Conservation (phyloP, 768 basidiomycete species). For the Chalciporus chontae region DNA sequence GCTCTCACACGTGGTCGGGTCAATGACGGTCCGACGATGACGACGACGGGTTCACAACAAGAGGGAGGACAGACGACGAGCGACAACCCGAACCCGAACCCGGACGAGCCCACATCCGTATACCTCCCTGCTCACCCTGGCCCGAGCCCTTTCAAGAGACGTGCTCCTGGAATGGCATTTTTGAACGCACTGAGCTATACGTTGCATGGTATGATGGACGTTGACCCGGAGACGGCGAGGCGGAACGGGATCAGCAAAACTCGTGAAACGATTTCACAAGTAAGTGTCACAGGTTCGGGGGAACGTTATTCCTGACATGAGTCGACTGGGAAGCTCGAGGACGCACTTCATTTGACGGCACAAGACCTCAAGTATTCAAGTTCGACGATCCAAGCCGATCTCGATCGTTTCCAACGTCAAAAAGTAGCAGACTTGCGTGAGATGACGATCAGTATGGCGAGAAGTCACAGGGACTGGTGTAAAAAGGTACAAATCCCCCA, state of each 20-base stretch:
- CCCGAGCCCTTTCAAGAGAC: conserved; percentile 59
- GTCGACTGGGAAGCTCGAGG: conserved; percentile 71
- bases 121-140: conserved; percentile 79
- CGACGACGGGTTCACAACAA: conserved; percentile 17
- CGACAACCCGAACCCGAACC: conserved; percentile 26
- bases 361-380: conserved; percentile 96
- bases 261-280: conserved; percentile 92
- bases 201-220: conserved; percentile 97
- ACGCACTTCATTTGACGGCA: conserved; percentile 86
- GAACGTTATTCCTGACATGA: conserved; percentile 9
- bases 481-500: conserved; percentile 73
- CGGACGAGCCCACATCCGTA: conserved; percentile 43
- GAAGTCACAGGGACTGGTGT: conserved; percentile 94
- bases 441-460: conserved; percentile 89
- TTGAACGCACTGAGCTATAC: conserved; percentile 92
- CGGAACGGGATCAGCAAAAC: conserved; percentile 93
- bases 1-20: conserved; percentile 66
- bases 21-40: too few species aligned
- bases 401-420: conserved; percentile 97
- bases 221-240: conserved; percentile 93
- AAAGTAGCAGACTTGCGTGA: conserved; percentile 95
- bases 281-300: conserved; percentile 33
- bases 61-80: conserved; percentile 33
- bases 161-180: conserved; percentile 79
- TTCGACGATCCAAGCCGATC: conserved; percentile 93